A percentile compares a stretch with the other conserved stretches of the same genome.
phyloP scores from a whole-genome alignment of 2,329 filamentous ascomycete genomes.

The Fusarium hostae region DNA sequence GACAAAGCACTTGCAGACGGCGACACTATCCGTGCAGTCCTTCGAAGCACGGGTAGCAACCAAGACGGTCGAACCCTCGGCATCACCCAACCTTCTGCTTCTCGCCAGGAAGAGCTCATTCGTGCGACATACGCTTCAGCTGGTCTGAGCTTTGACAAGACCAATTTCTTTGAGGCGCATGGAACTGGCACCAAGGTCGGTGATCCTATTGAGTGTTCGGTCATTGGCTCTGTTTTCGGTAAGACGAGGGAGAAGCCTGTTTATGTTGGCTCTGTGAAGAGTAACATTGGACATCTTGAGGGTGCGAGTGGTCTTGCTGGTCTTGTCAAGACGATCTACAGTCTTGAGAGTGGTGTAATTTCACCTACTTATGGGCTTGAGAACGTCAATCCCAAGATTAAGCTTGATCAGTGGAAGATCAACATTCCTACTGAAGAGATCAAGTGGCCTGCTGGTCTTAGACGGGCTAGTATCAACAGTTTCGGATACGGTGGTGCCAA shows the following conservation, averaged over 20 bases:
- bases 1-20: not conserved
- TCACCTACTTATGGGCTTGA: not conserved
- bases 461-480: not conserved
- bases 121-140: not conserved
- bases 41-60: constrained; percentile 11
- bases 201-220: constrained; percentile 4
- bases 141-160: not conserved
- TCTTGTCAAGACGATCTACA: not conserved
- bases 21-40: constrained; percentile 8
- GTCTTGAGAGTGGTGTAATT: not conserved
- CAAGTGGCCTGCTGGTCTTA: not conserved
- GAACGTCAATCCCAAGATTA: not conserved
- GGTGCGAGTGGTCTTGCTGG: constrained; percentile 12
- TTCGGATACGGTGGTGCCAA: not conserved
- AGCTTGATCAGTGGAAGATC: not conserved
- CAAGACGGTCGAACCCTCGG: constrained; percentile 5
- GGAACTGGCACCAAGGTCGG: constrained; percentile 58
- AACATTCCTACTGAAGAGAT: not conserved
- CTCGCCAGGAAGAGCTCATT: not conserved
- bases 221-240: not conserved
- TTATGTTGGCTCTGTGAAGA: constrained; percentile 27
- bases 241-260: not conserved
- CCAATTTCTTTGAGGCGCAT: constrained; percentile 43
- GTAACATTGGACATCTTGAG: constrained; percentile 19
- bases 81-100: not conserved